These are phyloP conservation scores for Didymella segeticola DNA, from an alignment of 2,329 filamentous ascomycete genomes.

Conservation along the genomic window DNA sequence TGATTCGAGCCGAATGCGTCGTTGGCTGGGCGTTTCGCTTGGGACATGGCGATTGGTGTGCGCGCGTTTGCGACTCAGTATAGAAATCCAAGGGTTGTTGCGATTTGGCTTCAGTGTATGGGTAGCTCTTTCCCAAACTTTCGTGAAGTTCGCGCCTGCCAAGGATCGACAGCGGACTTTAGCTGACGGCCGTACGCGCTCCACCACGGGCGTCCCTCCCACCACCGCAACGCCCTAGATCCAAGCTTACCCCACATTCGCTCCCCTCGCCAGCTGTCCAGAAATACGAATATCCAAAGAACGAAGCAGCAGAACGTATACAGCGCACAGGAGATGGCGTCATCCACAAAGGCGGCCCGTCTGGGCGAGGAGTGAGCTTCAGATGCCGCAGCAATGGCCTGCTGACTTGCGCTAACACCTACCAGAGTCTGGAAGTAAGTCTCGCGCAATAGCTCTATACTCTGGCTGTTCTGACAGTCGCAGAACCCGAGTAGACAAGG, in stretches of 20 bases:
- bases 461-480: conserved; percentile 30
- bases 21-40: conserved; percentile 90
- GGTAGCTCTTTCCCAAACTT: conserved; percentile 17
- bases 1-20: conserved; percentile 81
- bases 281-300: neutral
- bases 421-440: conserved; percentile 90
- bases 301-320: neutral
- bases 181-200: conserved; percentile 11
- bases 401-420: conserved; percentile 44
- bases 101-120: conserved; percentile 8
- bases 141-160: conserved; percentile 13
- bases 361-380: conserved; percentile 75
- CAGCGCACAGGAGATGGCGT: conserved; percentile 49
- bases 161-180: conserved; percentile 13
- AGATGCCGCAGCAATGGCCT: conserved; percentile 24
- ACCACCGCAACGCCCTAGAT: neutral
- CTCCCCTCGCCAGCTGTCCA: neutral
- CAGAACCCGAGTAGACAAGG: conserved; percentile 94
- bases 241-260: conserved; percentile 9
- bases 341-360: conserved; percentile 69
- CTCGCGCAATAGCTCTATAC: neutral
- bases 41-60: conserved; percentile 69
- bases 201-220: conserved; percentile 3
- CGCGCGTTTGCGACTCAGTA: conserved; percentile 2
- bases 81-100: neutral